These are phyloP conservation scores for Vicia faba DNA, from an alignment of 306 rosid species.

Conservation along the genomic window DNA sequence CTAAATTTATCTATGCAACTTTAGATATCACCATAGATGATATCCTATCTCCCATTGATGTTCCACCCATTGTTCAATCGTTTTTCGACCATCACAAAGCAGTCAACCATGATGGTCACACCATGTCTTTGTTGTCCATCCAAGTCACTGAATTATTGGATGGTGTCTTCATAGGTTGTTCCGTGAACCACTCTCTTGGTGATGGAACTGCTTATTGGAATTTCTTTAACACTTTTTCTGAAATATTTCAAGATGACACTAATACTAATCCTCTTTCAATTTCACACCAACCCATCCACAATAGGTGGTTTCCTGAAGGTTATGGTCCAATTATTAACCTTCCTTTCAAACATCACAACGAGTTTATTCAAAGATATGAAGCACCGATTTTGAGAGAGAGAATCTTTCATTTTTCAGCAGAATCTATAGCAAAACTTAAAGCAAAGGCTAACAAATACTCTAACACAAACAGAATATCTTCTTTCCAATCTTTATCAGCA, in stretches of 20 bases:
- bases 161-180: constrained; percentile 71
- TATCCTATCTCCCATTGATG: constrained; percentile 57
- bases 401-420: constrained; percentile 60
- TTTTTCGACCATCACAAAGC: constrained; percentile 65
- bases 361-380: constrained; percentile 52
- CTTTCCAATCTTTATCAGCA: constrained; percentile 65
- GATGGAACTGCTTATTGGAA: constrained; percentile 70
- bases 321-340: constrained; percentile 44
- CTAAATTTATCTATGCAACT: constrained; percentile 53
- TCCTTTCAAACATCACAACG: constrained; percentile 49
- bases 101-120: constrained; percentile 65
- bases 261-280: neutral
- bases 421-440: constrained; percentile 60
- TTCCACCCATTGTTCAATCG: constrained; percentile 53
- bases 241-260: constrained; percentile 44
- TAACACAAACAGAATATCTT: constrained; percentile 46
- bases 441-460: constrained; percentile 55
- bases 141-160: constrained; percentile 61
- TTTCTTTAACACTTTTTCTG: constrained; percentile 61
- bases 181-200: constrained; percentile 53
- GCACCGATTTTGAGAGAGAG: constrained; percentile 52
- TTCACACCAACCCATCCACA: constrained; percentile 47
- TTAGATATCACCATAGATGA: constrained; percentile 46
- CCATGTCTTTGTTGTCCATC: constrained; percentile 50
- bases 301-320: constrained; percentile 60